These are phyloP conservation scores for Corinectria fuckeliana DNA, from an alignment of 2,329 filamentous ascomycete genomes.

Conservation along the genomic window DNA sequence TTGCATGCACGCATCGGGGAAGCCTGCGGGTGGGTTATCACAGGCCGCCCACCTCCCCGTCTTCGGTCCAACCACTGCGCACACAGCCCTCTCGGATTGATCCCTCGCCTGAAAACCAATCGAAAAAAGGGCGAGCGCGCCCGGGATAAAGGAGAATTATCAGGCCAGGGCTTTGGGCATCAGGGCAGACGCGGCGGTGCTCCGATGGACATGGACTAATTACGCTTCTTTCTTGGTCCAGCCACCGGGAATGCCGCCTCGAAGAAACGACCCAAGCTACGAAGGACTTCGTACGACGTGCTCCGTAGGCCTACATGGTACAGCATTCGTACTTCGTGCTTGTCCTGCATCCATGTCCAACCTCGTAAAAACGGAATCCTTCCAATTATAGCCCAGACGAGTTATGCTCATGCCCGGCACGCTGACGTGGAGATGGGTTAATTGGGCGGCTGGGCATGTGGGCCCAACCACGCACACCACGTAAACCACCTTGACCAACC, in stretches of 20 bases:
- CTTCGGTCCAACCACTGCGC: not conserved
- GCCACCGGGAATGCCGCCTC: conserved; percentile 5
- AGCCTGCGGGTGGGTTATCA: not conserved
- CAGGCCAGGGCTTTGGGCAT: not conserved
- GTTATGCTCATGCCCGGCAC: not conserved
- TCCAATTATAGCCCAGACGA: conserved; percentile 14
- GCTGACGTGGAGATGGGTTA: conserved; percentile 17
- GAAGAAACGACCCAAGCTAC: not conserved
- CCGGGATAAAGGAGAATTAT: not conserved
- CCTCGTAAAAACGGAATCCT: conserved; percentile 14
- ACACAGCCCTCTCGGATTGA: not conserved
- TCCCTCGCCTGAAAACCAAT: not conserved
- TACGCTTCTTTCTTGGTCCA: not conserved
- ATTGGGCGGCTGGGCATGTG: conserved; percentile 14
- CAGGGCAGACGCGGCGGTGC: not conserved
- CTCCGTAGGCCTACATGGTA: too few relatives aligned
- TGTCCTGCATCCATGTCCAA: conserved; percentile 18
- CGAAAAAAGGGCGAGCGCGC: not conserved
- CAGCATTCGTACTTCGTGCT: too few relatives aligned
- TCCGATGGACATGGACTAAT: not conserved
- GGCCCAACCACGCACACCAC: conserved; percentile 1
- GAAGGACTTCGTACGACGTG: too few relatives aligned
- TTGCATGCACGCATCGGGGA: not conserved
- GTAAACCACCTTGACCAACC: conserved; percentile 8
- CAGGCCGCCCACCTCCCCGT: not conserved